Evolutionary conservation across 495 filamentous ascomycete genomes (phyloP).

Genomic region (Neurospora discreta): DNA sequence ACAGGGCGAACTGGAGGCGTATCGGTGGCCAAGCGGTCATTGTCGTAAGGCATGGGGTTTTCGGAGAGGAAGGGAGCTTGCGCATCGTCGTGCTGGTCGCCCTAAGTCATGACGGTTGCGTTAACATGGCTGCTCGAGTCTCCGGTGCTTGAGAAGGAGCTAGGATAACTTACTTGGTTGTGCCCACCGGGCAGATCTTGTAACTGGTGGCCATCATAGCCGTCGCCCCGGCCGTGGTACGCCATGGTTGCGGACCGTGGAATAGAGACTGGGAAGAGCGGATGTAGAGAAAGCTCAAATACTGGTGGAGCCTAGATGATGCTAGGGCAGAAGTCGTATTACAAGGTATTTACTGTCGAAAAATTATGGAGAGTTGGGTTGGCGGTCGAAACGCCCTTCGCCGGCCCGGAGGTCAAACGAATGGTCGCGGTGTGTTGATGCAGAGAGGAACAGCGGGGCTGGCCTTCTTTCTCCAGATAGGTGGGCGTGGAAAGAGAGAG

Average conservation of each 20-base stretch:
- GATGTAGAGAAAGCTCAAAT: neutral
- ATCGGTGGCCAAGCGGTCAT: conserved; percentile 48
- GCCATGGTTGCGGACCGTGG: conserved; percentile 29
- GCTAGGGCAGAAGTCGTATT: neutral
- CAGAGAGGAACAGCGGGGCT: neutral
- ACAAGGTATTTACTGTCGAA: neutral
- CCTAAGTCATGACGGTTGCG: neutral
- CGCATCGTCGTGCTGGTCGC: conserved; percentile 54
- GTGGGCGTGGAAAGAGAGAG: neutral
- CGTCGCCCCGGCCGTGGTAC: conserved; percentile 36
- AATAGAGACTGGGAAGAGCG: neutral
- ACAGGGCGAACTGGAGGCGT: conserved; percentile 37
- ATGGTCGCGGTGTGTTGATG: neutral
- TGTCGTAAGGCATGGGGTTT: conserved; percentile 61
- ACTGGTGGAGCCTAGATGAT: neutral
- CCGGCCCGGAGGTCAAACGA: neutral
- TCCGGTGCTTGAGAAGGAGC: neutral
- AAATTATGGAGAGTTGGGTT: neutral
- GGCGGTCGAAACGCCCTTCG: neutral
- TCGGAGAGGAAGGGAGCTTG: conserved; percentile 62
- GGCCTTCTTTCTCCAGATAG: neutral
- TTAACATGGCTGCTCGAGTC: neutral
- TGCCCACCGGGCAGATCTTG: conserved; percentile 52
- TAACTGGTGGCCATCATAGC: conserved; percentile 51
- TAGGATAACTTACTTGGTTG: conserved; percentile 40